Percentiles rank a stretch among this genome's conserved stretches.
These are phyloP conservation scores for Backusella tuberculispora DNA, from an alignment of 192 early-diverging fungal species.

Conservation along the genomic window DNA sequence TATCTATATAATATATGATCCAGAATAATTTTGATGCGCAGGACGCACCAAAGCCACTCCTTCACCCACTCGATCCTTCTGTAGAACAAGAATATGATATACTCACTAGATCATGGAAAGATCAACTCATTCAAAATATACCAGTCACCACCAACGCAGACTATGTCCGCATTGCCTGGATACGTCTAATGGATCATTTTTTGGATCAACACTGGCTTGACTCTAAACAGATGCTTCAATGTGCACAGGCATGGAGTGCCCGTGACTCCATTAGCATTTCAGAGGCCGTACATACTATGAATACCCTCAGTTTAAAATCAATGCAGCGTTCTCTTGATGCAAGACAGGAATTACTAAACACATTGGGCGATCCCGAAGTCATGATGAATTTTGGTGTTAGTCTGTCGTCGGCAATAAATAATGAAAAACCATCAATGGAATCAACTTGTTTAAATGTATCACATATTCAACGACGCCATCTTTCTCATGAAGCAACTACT, in stretches of 20 bases:
- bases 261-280: conserved; percentile 5
- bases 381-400: conserved; percentile 8
- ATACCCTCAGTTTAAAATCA: conserved; percentile 23
- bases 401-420: not conserved
- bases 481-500: not conserved
- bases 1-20: not conserved
- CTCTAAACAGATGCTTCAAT: conserved; percentile 32
- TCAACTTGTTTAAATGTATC: not conserved
- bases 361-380: conserved; percentile 15
- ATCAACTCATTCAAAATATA: conserved; percentile 19
- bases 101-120: conserved; percentile 22
- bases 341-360: conserved; percentile 24
- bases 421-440: not conserved
- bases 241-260: conserved; percentile 28
- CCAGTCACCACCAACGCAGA: conserved; percentile 1
- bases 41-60: conserved; percentile 12
- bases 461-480: not conserved
- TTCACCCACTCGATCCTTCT: conserved; percentile 23
- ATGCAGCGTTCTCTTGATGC: conserved; percentile 31
- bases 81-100: conserved; percentile 29
- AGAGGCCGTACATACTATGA: conserved; percentile 34
- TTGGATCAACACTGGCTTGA: conserved; percentile 33
- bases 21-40: not conserved
- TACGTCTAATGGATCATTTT: conserved; percentile 25
- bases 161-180: conserved; percentile 15